These are phyloP conservation scores for Penicillium soppii DNA, from an alignment of 495 filamentous ascomycete species.

Conservation along the genomic window DNA sequence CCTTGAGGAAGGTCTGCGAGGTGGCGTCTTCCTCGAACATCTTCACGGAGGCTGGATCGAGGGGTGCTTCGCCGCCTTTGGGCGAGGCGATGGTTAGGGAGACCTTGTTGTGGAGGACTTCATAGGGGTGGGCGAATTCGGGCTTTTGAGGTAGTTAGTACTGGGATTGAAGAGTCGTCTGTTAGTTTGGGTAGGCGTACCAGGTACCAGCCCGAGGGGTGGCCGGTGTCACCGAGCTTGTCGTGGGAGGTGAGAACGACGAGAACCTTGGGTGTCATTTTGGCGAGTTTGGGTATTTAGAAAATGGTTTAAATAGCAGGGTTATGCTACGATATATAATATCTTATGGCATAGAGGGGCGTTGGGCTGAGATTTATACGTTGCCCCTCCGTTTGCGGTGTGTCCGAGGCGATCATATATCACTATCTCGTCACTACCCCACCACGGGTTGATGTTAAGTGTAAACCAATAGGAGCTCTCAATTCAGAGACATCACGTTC, in stretches of 20 bases:
- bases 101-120: conserved; percentile 54
- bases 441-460: background rate
- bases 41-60: conserved; percentile 65
- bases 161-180: background rate
- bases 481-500: too few species aligned
- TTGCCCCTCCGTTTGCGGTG: background rate
- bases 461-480: too few species aligned
- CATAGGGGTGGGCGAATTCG: conserved; percentile 70
- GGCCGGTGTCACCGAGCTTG: conserved; percentile 50
- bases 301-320: background rate
- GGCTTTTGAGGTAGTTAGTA: conserved; percentile 41
- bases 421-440: conserved; percentile 17
- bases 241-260: conserved; percentile 66
- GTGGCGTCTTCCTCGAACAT: conserved; percentile 54
- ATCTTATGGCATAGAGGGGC: background rate
- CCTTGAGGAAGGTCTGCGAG: conserved; percentile 51
- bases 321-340: background rate
- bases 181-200: conserved; percentile 40
- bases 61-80: conserved; percentile 62
- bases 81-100: conserved; percentile 65
- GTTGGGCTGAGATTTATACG: background rate
- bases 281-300: background rate
- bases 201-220: conserved; percentile 67
- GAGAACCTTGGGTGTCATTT: conserved; percentile 58
- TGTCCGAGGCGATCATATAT: conserved; percentile 1